A percentile compares a stretch with the other conserved stretches of the same genome.
phyloP scores from a whole-genome alignment of 345 rosid genomes.

The Melaleuca quinquenervia region DNA sequence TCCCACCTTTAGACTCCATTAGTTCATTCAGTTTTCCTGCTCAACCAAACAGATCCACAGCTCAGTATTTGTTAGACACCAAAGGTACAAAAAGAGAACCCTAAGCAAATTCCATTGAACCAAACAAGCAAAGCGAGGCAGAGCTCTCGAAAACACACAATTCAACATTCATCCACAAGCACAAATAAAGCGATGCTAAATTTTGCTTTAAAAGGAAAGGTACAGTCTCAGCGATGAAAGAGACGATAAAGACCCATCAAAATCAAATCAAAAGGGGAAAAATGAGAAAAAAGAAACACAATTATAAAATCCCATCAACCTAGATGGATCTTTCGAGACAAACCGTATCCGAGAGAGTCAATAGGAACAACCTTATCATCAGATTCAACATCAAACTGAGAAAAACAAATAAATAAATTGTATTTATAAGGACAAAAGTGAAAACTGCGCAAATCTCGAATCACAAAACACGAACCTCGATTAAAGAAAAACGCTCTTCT shows the following conservation, averaged over 20 bases:
- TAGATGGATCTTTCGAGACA: not conserved
- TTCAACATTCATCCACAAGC: not conserved
- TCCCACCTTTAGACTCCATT: slow-evolving; percentile 95
- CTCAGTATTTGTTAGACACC: not conserved
- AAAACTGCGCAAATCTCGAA: not conserved
- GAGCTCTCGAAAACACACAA: not conserved
- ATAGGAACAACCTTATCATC: not conserved
- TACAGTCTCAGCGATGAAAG: not conserved
- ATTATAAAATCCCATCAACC: not conserved
- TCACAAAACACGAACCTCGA: not conserved
- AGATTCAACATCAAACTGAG: not conserved
- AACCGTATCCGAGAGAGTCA: not conserved
- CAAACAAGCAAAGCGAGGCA: not conserved
- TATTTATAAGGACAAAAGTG: not conserved
- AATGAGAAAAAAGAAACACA: too few relatives aligned
- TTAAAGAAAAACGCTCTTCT: not conserved
- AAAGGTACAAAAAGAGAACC: not conserved
- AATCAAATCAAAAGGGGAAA: not conserved
- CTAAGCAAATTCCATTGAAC: not conserved
- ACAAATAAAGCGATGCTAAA: not conserved
- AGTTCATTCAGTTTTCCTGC: slow-evolving; percentile 67
- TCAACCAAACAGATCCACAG: not conserved
- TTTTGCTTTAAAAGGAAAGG: not conserved
- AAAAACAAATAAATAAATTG: not conserved
- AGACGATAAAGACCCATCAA: not conserved